Percentiles rank a stretch among this genome's conserved stretches.
Evolutionary conservation across 148 eudicot genomes (phyloP).

Genomic region (Oxyria digyna): DNA sequence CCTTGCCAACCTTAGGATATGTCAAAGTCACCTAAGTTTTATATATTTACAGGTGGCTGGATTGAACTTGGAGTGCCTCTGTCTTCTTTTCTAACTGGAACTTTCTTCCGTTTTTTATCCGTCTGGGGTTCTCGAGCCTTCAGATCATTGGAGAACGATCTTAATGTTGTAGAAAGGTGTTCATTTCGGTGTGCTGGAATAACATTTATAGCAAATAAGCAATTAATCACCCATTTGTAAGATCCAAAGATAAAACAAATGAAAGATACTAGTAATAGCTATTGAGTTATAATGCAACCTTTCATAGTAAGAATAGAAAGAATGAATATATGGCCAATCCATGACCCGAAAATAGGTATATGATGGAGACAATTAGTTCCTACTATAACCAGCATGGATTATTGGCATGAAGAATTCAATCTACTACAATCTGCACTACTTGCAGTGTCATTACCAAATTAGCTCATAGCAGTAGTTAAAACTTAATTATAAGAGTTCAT

Average conservation of each 20-base stretch:
- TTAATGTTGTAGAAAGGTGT: slow-evolving; percentile 42
- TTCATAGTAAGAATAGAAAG: not conserved
- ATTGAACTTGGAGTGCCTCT: slow-evolving; percentile 32
- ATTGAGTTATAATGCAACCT: not conserved
- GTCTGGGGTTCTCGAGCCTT: slow-evolving; percentile 86
- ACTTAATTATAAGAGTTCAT: not conserved
- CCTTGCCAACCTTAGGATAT: not conserved
- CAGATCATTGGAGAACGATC: slow-evolving; percentile 57
- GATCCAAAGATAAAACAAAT: not conserved
- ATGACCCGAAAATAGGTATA: not conserved
- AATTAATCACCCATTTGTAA: not conserved
- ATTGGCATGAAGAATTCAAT: not conserved
- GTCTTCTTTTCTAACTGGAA: slow-evolving; percentile 45
- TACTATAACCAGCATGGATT: not conserved
- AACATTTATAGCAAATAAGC: not conserved
- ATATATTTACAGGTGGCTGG: slow-evolving; percentile 1
- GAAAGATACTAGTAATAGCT: not conserved
- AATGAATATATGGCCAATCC: not conserved
- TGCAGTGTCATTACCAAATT: not conserved
- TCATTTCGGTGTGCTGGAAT: slow-evolving; percentile 85
- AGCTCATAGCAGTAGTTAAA: not conserved
- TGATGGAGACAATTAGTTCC: not conserved
- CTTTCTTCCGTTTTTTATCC: slow-evolving; percentile 69
- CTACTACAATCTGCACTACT: not conserved
- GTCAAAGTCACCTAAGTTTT: not conserved